Base-by-base conservation (phyloP, 306 rosid species). In the Glycyrrhiza uralensis region DNA sequence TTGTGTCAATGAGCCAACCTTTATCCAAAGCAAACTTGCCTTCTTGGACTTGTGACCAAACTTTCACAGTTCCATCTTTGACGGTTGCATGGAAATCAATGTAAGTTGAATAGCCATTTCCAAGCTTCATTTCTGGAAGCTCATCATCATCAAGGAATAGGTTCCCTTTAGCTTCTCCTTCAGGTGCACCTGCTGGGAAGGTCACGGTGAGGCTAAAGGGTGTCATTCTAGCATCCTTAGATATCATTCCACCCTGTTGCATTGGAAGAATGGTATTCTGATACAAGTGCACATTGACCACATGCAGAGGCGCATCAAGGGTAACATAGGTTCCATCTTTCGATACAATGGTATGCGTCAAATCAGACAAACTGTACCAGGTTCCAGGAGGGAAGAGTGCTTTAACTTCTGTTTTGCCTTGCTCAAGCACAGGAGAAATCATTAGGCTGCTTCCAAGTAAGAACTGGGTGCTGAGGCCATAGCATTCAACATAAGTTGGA, bases 341-440 rank as follows among this genome's bases (percentile, higher is more conserved):
- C 8, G 92, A 86, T 2, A 71, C 59, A 55, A 93, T 50, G 30
- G 58, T 44, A 13, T 86, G 80, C 5, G 89, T 85, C 75, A 83
- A 59, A 63, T 91, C 86, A 69, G 89, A 91, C 66, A 94, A 68
- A 79, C 79, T 87, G 72, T 91, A 94, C 97, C 98, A 94, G 1
- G 82, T 72, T 45, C 97, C 97, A 0, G 97, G 96, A 23, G 94
- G 97, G 66, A 91, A 94, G 23, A 94, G 70, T 49, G 98, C 97
- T 42, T 77, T 61, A 10, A 94, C 96, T 45, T 71, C 29, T 5
- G 95, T 73, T 70, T 91, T 83, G 6, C 87, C 97, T 71, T 79
- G 80, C 47, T 94, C 97, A 4, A 94, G 78, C 55, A 94, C 96
- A 0, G 97, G 97, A 2, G 97, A 91, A 39, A 94, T 70, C 89